Evolutionary conservation across 495 filamentous ascomycete species (phyloP).

Genomic region (Hypoxylon perforatum): DNA sequence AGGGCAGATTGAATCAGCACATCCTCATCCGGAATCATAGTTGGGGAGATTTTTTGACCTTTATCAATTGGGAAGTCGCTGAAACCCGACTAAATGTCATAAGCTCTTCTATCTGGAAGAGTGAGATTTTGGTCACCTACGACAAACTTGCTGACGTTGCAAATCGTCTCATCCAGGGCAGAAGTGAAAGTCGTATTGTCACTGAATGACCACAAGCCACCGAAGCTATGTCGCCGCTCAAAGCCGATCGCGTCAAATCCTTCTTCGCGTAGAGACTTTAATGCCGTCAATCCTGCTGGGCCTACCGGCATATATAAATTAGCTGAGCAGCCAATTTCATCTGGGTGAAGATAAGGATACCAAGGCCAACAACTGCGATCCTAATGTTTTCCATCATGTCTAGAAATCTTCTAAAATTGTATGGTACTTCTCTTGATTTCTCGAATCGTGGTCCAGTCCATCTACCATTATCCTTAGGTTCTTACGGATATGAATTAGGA

Average conservation of each 20-base stretch:
- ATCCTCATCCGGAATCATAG: background rate
- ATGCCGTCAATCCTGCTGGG: constrained; percentile 26
- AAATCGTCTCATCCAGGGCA: constrained; percentile 20
- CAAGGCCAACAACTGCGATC: constrained; percentile 31
- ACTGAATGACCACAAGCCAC: constrained; percentile 38
- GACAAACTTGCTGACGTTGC: constrained; percentile 33
- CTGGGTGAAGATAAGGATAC: background rate
- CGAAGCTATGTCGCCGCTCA: constrained; percentile 35
- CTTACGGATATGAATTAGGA: too few relatives aligned
- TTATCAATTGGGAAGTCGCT: constrained; percentile 26
- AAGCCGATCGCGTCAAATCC: constrained; percentile 32
- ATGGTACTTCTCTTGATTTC: too few relatives aligned
- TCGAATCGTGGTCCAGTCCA: too few relatives aligned
- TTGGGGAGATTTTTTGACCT: background rate
- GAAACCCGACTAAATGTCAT: constrained; percentile 22
- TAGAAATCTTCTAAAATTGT: background rate
- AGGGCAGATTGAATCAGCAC: background rate
- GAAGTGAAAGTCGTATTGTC: constrained; percentile 19
- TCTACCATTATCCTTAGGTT: too few relatives aligned
- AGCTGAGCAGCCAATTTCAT: background rate
- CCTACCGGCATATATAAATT: constrained; percentile 16
- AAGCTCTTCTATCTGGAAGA: background rate
- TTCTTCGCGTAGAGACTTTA: constrained; percentile 36
- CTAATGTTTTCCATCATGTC: constrained; percentile 15
- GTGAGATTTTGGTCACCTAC: constrained; percentile 8